Base-by-base conservation (phyloP, 164 flowering plant genomes). In the Berberis thunbergii region DNA sequence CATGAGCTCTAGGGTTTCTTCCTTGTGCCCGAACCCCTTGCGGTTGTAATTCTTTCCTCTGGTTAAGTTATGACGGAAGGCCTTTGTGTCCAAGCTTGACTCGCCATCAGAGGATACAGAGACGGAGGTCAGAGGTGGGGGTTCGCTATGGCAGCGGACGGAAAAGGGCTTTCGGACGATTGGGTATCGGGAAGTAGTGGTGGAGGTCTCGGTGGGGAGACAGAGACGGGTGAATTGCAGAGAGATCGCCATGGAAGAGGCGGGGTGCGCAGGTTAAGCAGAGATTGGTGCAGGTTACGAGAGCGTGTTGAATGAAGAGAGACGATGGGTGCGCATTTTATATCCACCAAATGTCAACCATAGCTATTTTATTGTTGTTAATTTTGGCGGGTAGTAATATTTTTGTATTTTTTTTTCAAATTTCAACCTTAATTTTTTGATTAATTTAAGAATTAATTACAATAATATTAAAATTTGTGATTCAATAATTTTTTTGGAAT, bases 31-130 rank as follows among this genome's bases (percentile, higher is more conserved):
- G 69, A 88, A 94, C 1, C 98, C 98, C 63, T 63, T 78, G 6
- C 89, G 85, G 58, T 94, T 88, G 65, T 94, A 94, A 70, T 94
- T 88, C 74, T 84, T 62, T 71, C 97, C 84, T 64, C 97, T 79
- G 4, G 97, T 88, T 70, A 94, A 69, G 76, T 94, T 88, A 57
- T 83, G 76, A 52, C 97, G 71, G 68, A 94, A 94, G 64, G 59
- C 78, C 79, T 94, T 90, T 43, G 97, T 81, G 64, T 94, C 98
- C 67, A 94, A 94, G 0, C 83, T 88, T 6, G 86, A 68, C 8
- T 77, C 86, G 1, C 63, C 73, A 10, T 76, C 61, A 1, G 78
- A 11, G 6, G 68, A 57, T 1, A 73, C 63, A 40, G 59, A 13
- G 26, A 26, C 26, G 26, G 26, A 26, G 26, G 26, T 26, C 26